phyloP scores from a whole-genome alignment of 1,284 basidiomycete genomes.

The Crocinoboletus sp. region DNA sequence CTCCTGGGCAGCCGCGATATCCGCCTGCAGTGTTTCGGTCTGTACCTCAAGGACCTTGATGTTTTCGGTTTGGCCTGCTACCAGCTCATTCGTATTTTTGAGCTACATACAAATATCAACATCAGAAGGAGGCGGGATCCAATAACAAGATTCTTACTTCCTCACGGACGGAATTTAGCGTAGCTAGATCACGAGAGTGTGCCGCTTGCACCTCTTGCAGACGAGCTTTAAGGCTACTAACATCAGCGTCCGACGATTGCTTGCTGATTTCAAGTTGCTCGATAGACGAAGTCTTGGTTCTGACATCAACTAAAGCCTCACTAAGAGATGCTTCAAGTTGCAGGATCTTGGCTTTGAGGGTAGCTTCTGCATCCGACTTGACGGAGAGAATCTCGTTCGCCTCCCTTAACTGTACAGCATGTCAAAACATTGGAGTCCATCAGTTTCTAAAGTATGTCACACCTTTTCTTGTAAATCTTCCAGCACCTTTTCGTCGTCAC shows the following conservation, averaged over 20 bases:
- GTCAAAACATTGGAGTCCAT: constrained; percentile 8
- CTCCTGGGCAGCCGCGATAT: constrained; percentile 48
- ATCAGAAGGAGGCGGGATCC: constrained; percentile 5
- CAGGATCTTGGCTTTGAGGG: constrained; percentile 49
- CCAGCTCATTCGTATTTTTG: constrained; percentile 41
- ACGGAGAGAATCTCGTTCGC: constrained; percentile 47
- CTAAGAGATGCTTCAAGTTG: constrained; percentile 50
- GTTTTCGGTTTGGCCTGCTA: constrained; percentile 40
- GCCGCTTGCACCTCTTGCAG: constrained; percentile 41
- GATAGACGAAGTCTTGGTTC: constrained; percentile 41
- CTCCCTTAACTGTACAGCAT: constrained; percentile 48
- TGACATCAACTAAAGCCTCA: constrained; percentile 42
- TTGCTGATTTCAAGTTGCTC: constrained; percentile 49
- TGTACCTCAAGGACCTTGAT: constrained; percentile 49
- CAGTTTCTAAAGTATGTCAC: constrained; percentile 13
- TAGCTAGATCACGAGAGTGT: constrained; percentile 35
- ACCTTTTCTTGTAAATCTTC: constrained; percentile 62
- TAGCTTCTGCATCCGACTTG: constrained; percentile 45
- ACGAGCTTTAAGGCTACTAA: constrained; percentile 41
- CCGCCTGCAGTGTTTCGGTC: constrained; percentile 45
- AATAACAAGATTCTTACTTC: constrained; percentile 41
- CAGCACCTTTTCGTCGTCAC: constrained; percentile 52
- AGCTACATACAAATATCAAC: constrained; percentile 44
- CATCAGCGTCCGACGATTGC: constrained; percentile 42
- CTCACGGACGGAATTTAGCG: constrained; percentile 39